Evolutionary conservation across 108 stramenopile genomes (phyloP).

Genomic region (Cyclotella atomus): DNA sequence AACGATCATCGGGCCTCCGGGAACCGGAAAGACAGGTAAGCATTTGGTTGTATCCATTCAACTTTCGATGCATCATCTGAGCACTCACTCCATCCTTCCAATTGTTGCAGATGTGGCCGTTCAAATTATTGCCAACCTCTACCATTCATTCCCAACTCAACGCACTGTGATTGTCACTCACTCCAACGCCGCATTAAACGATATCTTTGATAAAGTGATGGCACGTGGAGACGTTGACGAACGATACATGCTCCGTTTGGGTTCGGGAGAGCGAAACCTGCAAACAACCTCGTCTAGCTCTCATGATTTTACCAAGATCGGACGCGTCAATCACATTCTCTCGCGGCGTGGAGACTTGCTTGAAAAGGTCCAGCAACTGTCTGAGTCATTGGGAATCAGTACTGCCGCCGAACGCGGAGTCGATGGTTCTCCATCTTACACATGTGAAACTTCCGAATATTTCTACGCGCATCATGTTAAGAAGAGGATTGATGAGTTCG

Average conservation of each 20-base stretch:
- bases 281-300: slow-evolving; percentile 59
- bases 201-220: slow-evolving; percentile 98
- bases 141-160: slow-evolving; percentile 93
- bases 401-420: slow-evolving; percentile 75
- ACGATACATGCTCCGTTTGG: slow-evolving; percentile 93
- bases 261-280: slow-evolving; percentile 92
- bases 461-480: slow-evolving; percentile 78
- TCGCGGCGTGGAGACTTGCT: slow-evolving; percentile 79
- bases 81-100: slow-evolving; percentile 62
- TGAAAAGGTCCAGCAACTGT: slow-evolving; percentile 88
- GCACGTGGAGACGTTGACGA: slow-evolving; percentile 87
- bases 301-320: slow-evolving; percentile 90
- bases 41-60: not conserved
- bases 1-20: slow-evolving; percentile 96
- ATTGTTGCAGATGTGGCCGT: slow-evolving; percentile 82
- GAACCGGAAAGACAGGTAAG: slow-evolving; percentile 53
- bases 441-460: slow-evolving; percentile 95
- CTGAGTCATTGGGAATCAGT: slow-evolving; percentile 84
- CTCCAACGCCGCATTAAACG: slow-evolving; percentile 98
- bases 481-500: slow-evolving; percentile 58
- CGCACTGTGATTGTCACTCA: slow-evolving; percentile 96
- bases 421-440: slow-evolving; percentile 86
- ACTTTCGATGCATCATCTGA: not conserved
- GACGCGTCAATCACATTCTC: slow-evolving; percentile 92
- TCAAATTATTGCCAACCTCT: slow-evolving; percentile 95